phyloP scores from a whole-genome alignment of 768 basidiomycete genomes.

The Xerocomellus dryophilus region DNA sequence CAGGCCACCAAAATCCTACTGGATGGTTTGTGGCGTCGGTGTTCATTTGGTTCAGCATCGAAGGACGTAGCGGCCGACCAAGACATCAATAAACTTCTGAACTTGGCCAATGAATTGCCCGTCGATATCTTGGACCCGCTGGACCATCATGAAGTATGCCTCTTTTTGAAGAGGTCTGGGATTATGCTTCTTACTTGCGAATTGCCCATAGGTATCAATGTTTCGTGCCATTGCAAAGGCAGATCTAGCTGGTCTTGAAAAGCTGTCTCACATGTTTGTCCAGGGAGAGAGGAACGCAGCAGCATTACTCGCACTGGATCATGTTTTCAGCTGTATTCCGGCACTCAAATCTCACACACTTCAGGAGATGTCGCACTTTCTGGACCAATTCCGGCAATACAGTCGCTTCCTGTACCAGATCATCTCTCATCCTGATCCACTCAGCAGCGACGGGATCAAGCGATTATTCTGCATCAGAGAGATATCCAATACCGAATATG shows the following conservation, averaged over 20 bases:
- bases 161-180: neutral
- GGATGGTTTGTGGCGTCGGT: slow-evolving; percentile 43
- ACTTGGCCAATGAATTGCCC: slow-evolving; percentile 15
- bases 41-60: slow-evolving; percentile 39
- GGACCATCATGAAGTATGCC: slow-evolving; percentile 8
- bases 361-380: slow-evolving; percentile 13
- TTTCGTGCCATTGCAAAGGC: slow-evolving; percentile 33
- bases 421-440: slow-evolving; percentile 1
- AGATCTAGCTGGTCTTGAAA: slow-evolving; percentile 27
- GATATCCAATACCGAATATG: slow-evolving; percentile 6
- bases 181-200: neutral
- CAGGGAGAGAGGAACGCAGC: neutral
- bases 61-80: neutral
- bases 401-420: neutral
- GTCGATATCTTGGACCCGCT: slow-evolving; percentile 2
- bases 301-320: slow-evolving; percentile 8
- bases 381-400: slow-evolving; percentile 3
- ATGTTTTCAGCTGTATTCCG: slow-evolving; percentile 4
- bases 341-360: slow-evolving; percentile 20
- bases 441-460: slow-evolving; percentile 17
- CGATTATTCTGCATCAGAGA: slow-evolving; percentile 25
- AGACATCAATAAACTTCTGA: slow-evolving; percentile 22
- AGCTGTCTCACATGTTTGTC: slow-evolving; percentile 34
- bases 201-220: slow-evolving; percentile 21
- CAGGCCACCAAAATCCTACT: slow-evolving; percentile 41